phyloP scores from a whole-genome alignment of 2,329 filamentous ascomycete species.

The Epicoccum sorghinum region DNA sequence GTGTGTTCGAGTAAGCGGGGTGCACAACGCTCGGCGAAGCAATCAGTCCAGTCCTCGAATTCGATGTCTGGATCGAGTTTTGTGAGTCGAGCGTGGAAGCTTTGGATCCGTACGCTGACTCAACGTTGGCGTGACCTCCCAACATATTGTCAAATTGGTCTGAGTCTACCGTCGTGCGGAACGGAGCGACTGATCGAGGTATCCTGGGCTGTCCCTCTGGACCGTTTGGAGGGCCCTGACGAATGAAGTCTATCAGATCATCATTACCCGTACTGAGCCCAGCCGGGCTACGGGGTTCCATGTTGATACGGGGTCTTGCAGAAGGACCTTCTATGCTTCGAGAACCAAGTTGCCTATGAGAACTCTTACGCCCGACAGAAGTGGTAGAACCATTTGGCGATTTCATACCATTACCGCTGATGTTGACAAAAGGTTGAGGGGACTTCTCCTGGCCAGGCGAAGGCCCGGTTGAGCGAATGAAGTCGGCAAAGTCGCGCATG shows the following conservation, averaged over 20 bases:
- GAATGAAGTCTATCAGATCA: conserved; percentile 94
- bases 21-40: conserved; percentile 40
- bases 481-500: conserved; percentile 83
- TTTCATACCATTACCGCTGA: conserved; percentile 26
- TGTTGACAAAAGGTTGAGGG: conserved; percentile 42
- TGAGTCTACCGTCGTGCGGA: conserved; percentile 83
- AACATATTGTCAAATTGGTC: conserved; percentile 67
- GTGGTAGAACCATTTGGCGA: conserved; percentile 29
- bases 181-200: conserved; percentile 81
- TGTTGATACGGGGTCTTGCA: conserved; percentile 37
- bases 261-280: conserved; percentile 71
- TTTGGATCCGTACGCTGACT: conserved; percentile 44
- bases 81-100: conserved; percentile 45
- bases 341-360: conserved; percentile 27
- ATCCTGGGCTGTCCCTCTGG: conserved; percentile 71
- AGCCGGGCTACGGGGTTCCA: conserved; percentile 69
- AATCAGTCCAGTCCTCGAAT: conserved; percentile 75
- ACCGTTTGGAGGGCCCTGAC: conserved; percentile 74
- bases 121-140: conserved; percentile 39
- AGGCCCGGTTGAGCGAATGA: conserved; percentile 82
- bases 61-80: conserved; percentile 65
- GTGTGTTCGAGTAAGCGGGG: conserved; percentile 45
- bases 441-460: conserved; percentile 39
- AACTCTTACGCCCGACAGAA: conserved; percentile 39
- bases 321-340: conserved; percentile 30